Percentiles rank a stretch among this genome's conserved stretches.
Evolutionary conservation across 208 protist species (phyloP).

Genomic region (Leishmania lainsoni): DNA sequence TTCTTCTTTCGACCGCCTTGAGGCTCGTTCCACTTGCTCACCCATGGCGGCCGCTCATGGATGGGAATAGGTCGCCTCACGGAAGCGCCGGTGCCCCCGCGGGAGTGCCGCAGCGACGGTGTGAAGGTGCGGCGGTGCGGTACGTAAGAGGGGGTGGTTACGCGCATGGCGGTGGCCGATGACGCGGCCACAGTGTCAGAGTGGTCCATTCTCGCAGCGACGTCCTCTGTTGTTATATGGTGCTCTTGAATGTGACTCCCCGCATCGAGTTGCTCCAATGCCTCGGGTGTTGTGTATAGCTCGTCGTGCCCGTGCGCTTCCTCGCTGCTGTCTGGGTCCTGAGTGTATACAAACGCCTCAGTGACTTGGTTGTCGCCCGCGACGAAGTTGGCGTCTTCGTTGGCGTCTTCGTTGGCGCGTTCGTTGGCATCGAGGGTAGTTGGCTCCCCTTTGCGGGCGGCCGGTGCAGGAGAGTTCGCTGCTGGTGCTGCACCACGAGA

Average conservation of each 20-base stretch:
- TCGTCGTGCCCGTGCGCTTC: slow-evolving; percentile 13
- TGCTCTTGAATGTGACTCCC: slow-evolving; percentile 7
- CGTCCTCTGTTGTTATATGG: background rate
- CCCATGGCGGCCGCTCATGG: slow-evolving; percentile 24
- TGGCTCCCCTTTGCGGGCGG: background rate
- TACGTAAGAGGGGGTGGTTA: background rate
- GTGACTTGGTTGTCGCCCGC: background rate
- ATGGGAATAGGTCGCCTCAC: slow-evolving; percentile 5
- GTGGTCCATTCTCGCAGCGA: background rate
- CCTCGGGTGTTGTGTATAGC: slow-evolving; percentile 17
- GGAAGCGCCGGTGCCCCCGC: background rate
- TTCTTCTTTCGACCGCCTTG: background rate
- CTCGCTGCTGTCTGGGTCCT: slow-evolving; percentile 2
- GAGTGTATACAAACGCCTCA: background rate
- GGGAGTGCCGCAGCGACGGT: background rate
- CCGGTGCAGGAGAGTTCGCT: background rate
- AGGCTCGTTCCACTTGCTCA: background rate
- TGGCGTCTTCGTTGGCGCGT: background rate
- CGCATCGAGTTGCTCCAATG: slow-evolving; percentile 2
- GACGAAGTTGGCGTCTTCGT: too few relatives aligned
- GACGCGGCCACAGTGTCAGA: background rate
- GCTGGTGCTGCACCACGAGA: slow-evolving; percentile 4
- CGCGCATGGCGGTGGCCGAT: background rate
- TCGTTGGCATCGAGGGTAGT: background rate
- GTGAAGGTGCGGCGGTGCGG: slow-evolving; percentile 17